Evolutionary conservation across 73 alveolate species (phyloP).

Genomic region (Symbiodinium natans): DNA sequence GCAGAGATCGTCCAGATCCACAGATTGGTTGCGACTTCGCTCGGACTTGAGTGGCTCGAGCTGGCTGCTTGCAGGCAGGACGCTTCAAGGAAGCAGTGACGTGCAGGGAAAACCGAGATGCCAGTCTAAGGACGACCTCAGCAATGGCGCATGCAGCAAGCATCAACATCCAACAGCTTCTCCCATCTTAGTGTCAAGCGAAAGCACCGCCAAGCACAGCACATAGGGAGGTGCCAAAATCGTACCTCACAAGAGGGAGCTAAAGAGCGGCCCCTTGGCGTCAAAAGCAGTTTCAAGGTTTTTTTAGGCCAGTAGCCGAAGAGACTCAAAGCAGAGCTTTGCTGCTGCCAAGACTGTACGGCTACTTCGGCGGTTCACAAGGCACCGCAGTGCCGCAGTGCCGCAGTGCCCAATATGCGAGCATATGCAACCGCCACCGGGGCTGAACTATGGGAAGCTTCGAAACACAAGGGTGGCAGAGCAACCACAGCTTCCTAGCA

Average conservation of each 20-base stretch:
- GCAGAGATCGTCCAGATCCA: too few species aligned
- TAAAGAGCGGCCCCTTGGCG: neutral
- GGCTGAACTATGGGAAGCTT: too few species aligned
- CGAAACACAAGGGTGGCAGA: too few species aligned
- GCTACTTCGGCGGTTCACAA: neutral
- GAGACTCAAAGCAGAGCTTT: neutral
- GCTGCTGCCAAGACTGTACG: neutral
- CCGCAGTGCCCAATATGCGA: too few species aligned
- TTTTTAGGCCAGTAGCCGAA: neutral
- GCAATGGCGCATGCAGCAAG: neutral
- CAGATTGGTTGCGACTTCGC: too few species aligned
- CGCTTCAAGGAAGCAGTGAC: conserved; percentile 57
- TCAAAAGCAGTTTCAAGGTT: neutral
- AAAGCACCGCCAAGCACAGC: conserved; percentile 91
- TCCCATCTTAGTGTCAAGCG: neutral
- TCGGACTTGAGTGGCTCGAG: too few species aligned
- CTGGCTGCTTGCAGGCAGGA: neutral
- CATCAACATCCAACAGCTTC: too few species aligned
- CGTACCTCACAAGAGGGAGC: conserved; percentile 9
- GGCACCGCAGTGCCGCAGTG: too few species aligned
- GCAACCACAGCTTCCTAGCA: too few species aligned
- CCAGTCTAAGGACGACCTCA: conserved; percentile 50
- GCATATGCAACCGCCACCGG: too few species aligned
- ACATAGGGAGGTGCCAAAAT: conserved; percentile 82
- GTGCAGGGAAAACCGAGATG: conserved; percentile 77